These are phyloP conservation scores for Orbilia quercus DNA, from an alignment of 2,329 filamentous ascomycete genomes.

Conservation along the genomic window DNA sequence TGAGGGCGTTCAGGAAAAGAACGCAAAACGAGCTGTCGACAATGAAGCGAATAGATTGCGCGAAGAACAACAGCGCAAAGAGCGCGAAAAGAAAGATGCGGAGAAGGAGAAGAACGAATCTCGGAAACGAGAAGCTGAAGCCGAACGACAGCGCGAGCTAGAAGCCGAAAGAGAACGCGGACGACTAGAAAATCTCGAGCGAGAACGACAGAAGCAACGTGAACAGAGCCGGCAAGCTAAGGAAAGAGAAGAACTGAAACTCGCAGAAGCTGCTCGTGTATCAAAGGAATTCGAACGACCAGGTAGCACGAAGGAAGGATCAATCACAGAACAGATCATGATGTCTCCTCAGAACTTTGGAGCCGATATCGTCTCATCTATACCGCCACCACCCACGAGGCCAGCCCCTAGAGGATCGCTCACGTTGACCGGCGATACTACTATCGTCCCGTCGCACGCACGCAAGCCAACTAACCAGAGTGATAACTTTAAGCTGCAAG, in stretches of 20 bases:
- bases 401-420: constrained; percentile 31
- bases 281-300: constrained; percentile 32
- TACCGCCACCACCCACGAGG: constrained; percentile 27
- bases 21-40: constrained; percentile 51
- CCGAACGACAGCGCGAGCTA: constrained; percentile 58
- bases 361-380: constrained; percentile 22
- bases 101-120: constrained; percentile 75
- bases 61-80: constrained; percentile 48
- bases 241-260: constrained; percentile 57
- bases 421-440: constrained; percentile 22
- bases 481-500: constrained; percentile 81
- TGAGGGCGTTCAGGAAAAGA: constrained; percentile 46
- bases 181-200: constrained; percentile 62
- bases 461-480: constrained; percentile 55
- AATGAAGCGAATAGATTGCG: constrained; percentile 51
- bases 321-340: constrained; percentile 45
- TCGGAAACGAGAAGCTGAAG: constrained; percentile 72
- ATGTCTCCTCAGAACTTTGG: constrained; percentile 41
- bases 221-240: constrained; percentile 65
- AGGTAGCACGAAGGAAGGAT: constrained; percentile 27
- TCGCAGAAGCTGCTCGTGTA: constrained; percentile 54
- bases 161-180: constrained; percentile 66
- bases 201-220: constrained; percentile 61
- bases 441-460: constrained; percentile 49
- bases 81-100: constrained; percentile 67